Evolutionary conservation across 2,329 filamentous ascomycete genomes (phyloP), one percentile per base, ranked within the genome.

Genomic region (Aphanocladium album): DNA sequence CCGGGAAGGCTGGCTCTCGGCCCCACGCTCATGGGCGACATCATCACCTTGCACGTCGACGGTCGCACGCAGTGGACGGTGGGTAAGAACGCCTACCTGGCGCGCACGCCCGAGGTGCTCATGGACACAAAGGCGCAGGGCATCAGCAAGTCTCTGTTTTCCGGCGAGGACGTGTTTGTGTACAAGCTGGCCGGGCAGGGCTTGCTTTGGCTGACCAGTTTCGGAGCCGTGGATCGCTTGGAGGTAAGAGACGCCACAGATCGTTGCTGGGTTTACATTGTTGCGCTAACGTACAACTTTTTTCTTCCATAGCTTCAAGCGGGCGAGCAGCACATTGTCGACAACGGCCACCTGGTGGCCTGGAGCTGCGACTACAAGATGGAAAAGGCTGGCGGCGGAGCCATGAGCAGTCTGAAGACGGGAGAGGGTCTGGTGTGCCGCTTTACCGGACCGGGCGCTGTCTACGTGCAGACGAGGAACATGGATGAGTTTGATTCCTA

Each of bases 311-410:
- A 66, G 65, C 60, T 67, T n/a, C 61, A 62, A 58, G 57, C 63
- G n/a, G 64, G 62, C 11, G 62, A 67, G 59, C 62, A 67, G 51
- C 65, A 67, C 39, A 65, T 65, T 46, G 65, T 67, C 3, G 64
- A 66, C 27, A 66, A 66, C 25, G 64, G 64, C 25, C 65, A 67
- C 19, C 62, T 67, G 11, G 65, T 67, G 8, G 65, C 65, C n/a
- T 67, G 65, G 65, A 65, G 54, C 61, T 66, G 63, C 58, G 62
- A 66, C 35, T 66, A 67, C 56, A 65, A 51, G 41, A 65, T 66
- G 23, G 65, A 67, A 50, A 66, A 64, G 54, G 65, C 65, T n/a
- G 64, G 64, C 14, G 64, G 64, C 19, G 64, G 64, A 17, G 19
- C 60, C 11, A 63, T 65, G 62, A 61, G 46, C 43, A 61, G 62